Percentiles rank a stretch among this genome's conserved stretches.
Evolutionary conservation across 768 basidiomycete genomes (phyloP).

Genomic region (Suillus discolor): DNA sequence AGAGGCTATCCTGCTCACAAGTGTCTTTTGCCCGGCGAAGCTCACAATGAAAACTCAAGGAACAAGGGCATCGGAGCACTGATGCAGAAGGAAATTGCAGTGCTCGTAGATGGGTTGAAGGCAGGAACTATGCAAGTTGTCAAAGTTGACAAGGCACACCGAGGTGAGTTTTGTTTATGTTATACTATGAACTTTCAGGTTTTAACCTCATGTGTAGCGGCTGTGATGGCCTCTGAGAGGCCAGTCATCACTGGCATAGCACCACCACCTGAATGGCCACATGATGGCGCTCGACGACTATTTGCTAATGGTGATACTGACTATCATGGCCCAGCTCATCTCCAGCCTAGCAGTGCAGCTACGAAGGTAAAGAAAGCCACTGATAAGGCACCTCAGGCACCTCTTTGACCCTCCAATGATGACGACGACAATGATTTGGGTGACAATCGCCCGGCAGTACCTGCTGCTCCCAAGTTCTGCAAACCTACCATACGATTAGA

Average conservation of each 20-base stretch:
- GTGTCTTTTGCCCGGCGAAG: neutral
- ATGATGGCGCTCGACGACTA: neutral
- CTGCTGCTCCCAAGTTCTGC: neutral
- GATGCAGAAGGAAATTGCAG: neutral
- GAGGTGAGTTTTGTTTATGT: neutral
- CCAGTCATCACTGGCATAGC: neutral
- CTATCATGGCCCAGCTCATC: neutral
- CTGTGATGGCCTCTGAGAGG: neutral
- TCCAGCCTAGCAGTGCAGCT: neutral
- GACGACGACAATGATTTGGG: neutral
- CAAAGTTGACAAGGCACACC: neutral
- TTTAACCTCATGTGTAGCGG: no score
- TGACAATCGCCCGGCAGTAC: neutral
- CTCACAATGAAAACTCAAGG: neutral
- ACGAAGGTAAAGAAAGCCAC: neutral
- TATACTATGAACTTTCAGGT: no score
- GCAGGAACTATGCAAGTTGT: neutral
- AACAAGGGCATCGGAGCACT: neutral
- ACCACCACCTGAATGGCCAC: neutral
- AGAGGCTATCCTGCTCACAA: neutral
- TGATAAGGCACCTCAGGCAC: no score
- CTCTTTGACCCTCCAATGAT: neutral
- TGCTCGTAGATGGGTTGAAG: neutral
- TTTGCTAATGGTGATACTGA: neutral
- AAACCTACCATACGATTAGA: neutral